A percentile compares a stretch with the other conserved stretches of the same genome.
These are phyloP conservation scores for thale cress (Arabidopsis thaliana) DNA, from an alignment of 345 rosid species.

Conservation along the genomic window TAIR10.1 NC_003071.7:13146001-13146500, in stretches of 20 bases:
- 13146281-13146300: neutral
- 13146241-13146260: neutral
- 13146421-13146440: neutral
- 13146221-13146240: too few relatives aligned
- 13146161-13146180: too few relatives aligned
- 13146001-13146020: conserved; percentile 26
- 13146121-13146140: too few relatives aligned
- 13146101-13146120: too few relatives aligned
- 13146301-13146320: neutral
- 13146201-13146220: too few relatives aligned
- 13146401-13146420: neutral
- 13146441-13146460: neutral
- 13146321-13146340: neutral
- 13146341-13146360: neutral
- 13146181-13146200: too few relatives aligned
- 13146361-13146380: too few relatives aligned
- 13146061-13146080: conserved; percentile 17
- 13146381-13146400: too few relatives aligned
- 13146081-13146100: conserved; percentile 16
- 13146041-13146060: neutral
- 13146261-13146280: neutral
- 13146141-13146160: too few relatives aligned
- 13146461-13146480: too few relatives aligned
- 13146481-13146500: too few relatives aligned
- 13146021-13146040: neutral